Evolutionary conservation across 176 grass and related monocot species (phyloP).

Genomic region (Paspalum vaginatum): DNA sequence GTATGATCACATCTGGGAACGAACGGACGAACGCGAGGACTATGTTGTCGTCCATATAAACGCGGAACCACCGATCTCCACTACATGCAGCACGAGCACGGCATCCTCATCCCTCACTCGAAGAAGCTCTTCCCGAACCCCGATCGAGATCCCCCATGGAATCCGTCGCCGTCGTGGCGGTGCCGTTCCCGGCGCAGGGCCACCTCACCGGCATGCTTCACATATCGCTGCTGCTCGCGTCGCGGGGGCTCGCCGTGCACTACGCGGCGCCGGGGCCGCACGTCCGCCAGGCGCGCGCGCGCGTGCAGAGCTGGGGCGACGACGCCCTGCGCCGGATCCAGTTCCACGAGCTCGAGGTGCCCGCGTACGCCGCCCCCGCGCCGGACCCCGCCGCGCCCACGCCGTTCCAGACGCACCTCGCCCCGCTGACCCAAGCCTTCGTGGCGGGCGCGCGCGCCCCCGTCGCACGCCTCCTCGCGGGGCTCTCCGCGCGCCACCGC

Average conservation of each 20-base stretch:
- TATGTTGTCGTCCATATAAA: neutral
- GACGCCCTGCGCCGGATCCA: neutral
- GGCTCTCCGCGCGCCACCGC: conserved; percentile 1
- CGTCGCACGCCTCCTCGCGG: neutral
- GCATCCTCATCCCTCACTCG: neutral
- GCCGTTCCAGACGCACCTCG: neutral
- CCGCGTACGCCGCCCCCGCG: neutral
- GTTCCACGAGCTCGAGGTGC: conserved; percentile 24
- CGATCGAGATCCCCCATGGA: conserved; percentile 12
- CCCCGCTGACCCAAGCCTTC: neutral
- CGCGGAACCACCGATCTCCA: neutral
- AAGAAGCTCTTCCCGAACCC: neutral
- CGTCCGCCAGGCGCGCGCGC: conserved; percentile 35
- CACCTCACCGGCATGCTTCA: conserved; percentile 70
- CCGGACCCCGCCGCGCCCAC: neutral
- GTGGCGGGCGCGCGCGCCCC: neutral
- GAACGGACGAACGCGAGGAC: too few species aligned
- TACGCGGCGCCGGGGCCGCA: conserved; percentile 47
- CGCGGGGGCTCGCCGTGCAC: conserved; percentile 43
- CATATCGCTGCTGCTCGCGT: conserved; percentile 54
- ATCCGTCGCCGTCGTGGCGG: conserved; percentile 44
- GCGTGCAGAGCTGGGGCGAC: conserved; percentile 3
- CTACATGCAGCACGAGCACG: too few species aligned
- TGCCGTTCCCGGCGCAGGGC: conserved; percentile 59
- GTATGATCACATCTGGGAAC: too few species aligned